Base-by-base conservation (phyloP, 2,329 filamentous ascomycete species). In the Botrytis sinoallii region DNA sequence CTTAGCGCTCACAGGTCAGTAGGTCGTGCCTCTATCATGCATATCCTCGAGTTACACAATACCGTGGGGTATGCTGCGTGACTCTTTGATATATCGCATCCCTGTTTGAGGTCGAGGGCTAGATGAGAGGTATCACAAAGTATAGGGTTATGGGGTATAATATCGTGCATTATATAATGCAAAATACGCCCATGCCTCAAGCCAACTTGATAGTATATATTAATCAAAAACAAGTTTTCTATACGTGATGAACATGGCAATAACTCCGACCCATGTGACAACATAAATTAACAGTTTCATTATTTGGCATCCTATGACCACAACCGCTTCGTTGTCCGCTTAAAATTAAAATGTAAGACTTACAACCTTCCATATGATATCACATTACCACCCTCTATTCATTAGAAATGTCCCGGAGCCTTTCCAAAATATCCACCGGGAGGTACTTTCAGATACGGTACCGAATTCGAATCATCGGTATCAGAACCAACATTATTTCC, bases 401-500 rank as follows among this genome's bases (percentile, higher is more conserved):
- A 48, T 68, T 18, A 68, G 38, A 68, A 68, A 3, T 68, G 44
- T 1, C 65, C 55, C n/a, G 22, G n/a, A 4, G 10, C 14, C 20
- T 61, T 44, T 4, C 42, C 57, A 25, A 70, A 59, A 32, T 38
- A 22, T 22, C 38, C 38, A 5, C 68, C 68, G 4, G 29, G 12
- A 57, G 20, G 29, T n/a, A 70, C 68, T 10, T 38, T 48, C 1
- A 63, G 40, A 44, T 70, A 35, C n/a, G 68, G 55, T 1, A 79
- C 48, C 1, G 65, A 57, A 22, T 68, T 55, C 2, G 65, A 48
- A 68, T 68, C 65, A 16, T 68, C 25, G 5, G 65, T 68, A 20
- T 68, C 40, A 7, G 46, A 68, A 29, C 65, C 65, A 8, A 57
- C 75, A 38, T 68, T 68, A 38, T 81, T 81, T 14, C 80, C 81